phyloP scores from a whole-genome alignment of 345 rosid genomes.

The Populus pruinosa region DNA sequence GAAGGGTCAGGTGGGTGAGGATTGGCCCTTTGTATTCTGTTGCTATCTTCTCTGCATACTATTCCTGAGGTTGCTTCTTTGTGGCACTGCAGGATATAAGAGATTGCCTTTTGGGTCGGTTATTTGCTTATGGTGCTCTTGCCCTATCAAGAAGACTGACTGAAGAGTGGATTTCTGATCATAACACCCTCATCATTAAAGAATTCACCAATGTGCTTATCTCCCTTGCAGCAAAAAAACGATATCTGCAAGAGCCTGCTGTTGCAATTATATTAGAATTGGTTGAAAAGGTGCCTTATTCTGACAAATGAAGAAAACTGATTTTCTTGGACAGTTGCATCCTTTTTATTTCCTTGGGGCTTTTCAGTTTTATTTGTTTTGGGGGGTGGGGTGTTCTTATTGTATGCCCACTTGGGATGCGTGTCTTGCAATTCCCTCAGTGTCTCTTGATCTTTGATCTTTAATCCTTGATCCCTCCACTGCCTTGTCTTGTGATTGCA shows the following conservation, averaged over 20 bases:
- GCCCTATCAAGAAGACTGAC: conserved; percentile 67
- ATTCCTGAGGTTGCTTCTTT: conserved; percentile 10
- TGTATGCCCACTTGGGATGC: neutral
- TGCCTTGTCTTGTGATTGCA: conserved; percentile 23
- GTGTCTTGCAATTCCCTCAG: neutral
- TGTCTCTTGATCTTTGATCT: neutral
- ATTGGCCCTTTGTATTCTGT: neutral
- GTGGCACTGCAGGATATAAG: conserved; percentile 60
- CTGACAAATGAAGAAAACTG: neutral
- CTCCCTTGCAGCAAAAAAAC: conserved; percentile 68
- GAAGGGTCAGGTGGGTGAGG: conserved; percentile 83
- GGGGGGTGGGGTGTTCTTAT: neutral
- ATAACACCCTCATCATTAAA: conserved; percentile 48
- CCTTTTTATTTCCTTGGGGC: neutral
- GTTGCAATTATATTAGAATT: conserved; percentile 63
- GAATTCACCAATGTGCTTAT: conserved; percentile 59
- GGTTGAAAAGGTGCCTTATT: conserved; percentile 62
- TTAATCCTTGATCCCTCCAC: neutral
- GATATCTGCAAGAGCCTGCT: conserved; percentile 91
- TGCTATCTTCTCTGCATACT: neutral
- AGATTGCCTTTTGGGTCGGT: conserved; percentile 85
- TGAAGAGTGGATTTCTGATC: conserved; percentile 58
- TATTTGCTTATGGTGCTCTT: conserved; percentile 88
- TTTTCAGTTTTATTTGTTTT: neutral
- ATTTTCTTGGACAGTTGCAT: neutral